A percentile compares a stretch with the other conserved stretches of the same genome.
phyloP scores from a whole-genome alignment of 768 basidiomycete genomes.

The Mycena kentingensis region DNA sequence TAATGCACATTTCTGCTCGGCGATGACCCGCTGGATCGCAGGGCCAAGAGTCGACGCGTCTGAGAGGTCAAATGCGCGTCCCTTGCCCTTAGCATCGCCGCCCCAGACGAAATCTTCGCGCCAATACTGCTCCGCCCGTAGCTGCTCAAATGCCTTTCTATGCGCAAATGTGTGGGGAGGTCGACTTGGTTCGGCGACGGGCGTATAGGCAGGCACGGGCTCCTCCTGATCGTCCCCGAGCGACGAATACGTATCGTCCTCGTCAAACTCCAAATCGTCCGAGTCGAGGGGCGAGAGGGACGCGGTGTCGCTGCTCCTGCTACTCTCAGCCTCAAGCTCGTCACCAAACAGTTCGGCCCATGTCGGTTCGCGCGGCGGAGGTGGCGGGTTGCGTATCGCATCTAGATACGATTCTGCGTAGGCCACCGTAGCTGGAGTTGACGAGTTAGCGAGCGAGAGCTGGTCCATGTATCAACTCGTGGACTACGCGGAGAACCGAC shows the following conservation, averaged over 20 bases:
- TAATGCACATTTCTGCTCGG: conserved; percentile 35
- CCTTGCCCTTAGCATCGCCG: conserved; percentile 41
- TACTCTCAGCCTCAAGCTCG: conserved; percentile 72
- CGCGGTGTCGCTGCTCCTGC: conserved; percentile 60
- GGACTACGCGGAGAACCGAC: neutral
- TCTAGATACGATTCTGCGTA: conserved; percentile 60
- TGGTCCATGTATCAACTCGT: conserved; percentile 27
- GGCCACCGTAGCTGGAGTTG: conserved; percentile 48
- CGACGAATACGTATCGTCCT: conserved; percentile 36
- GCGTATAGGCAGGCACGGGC: conserved; percentile 1
- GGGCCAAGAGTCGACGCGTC: conserved; percentile 77
- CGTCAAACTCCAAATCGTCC: conserved; percentile 49
- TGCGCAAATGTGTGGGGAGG: conserved; percentile 44
- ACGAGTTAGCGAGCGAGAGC: conserved; percentile 60
- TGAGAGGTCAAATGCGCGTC: conserved; percentile 57
- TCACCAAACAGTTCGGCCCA: conserved; percentile 82
- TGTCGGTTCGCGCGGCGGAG: conserved; percentile 48
- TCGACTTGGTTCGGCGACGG: conserved; percentile 10
- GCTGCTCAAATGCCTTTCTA: conserved; percentile 59
- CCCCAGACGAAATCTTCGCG: conserved; percentile 55
- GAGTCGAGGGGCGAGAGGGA: conserved; percentile 69
- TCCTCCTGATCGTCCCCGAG: conserved; percentile 24
- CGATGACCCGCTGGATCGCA: conserved; percentile 40
- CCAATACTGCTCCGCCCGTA: conserved; percentile 76
- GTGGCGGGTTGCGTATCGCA: conserved; percentile 45